phyloP scores from a whole-genome alignment of 768 basidiomycete species.

The Suillus subalutaceus region DNA sequence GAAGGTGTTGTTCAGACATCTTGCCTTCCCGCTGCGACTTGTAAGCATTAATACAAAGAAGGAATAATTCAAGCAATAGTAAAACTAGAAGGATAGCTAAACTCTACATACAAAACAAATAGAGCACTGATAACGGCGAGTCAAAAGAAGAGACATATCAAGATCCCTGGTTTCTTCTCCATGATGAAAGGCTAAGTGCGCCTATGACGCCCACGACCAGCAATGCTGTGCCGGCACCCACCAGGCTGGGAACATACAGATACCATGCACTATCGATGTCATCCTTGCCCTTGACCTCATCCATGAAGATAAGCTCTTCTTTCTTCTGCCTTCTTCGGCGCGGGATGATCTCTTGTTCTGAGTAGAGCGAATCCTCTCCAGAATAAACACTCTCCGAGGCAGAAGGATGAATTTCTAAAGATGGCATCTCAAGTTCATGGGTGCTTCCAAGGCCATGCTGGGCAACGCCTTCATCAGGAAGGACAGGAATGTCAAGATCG shows the following conservation, averaged over 20 bases:
- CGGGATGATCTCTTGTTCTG: slow-evolving; percentile 36
- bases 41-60: not conserved
- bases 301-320: slow-evolving; percentile 53
- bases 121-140: slow-evolving; percentile 13
- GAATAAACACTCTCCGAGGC: slow-evolving; percentile 31
- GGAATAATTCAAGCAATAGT: not conserved
- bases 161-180: slow-evolving; percentile 67
- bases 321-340: slow-evolving; percentile 57
- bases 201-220: slow-evolving; percentile 80
- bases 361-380: slow-evolving; percentile 29
- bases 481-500: slow-evolving; percentile 66
- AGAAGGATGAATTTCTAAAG: slow-evolving; percentile 50
- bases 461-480: slow-evolving; percentile 50
- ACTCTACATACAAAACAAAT: slow-evolving; percentile 17
- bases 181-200: slow-evolving; percentile 72
- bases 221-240: slow-evolving; percentile 84
- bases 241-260: slow-evolving; percentile 73
- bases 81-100: not conserved
- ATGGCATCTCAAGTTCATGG: slow-evolving; percentile 68
- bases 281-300: slow-evolving; percentile 47
- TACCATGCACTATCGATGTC: slow-evolving; percentile 80
- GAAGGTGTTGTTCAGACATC: not conserved
- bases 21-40: not conserved
- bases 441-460: slow-evolving; percentile 29
- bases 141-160: slow-evolving; percentile 24